Base-by-base conservation (phyloP, 2,329 filamentous ascomycete genomes). In the Mycosphaerella arachidis region DNA sequence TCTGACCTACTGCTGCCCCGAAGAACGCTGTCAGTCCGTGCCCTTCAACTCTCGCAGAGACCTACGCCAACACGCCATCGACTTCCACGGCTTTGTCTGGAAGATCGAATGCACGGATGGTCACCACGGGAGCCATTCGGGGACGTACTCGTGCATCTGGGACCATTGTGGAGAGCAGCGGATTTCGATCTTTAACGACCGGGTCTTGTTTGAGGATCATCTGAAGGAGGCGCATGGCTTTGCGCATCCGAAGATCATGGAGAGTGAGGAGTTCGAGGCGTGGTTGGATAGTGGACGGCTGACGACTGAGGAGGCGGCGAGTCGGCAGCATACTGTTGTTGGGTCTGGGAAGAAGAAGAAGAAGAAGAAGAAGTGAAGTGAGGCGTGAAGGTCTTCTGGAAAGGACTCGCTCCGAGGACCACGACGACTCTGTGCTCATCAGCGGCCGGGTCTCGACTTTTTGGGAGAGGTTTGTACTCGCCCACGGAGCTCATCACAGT, bases 1-100 rank as follows among this genome's bases (percentile, higher is more conserved):
- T 24, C 30, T 53, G 6, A 55, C 51, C 3, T 65, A 65, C 40
- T 48, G 46, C 18, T 65, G 61, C 43, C 33, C 24, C n/a, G 48
- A 58, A 12, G 24, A 45, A 30, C n/a, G 48, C n/a, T 58, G 48
- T 31, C 16, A 58, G 20, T 16, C 33, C 6, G 48, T 54, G 8
- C 16, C 46, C 2, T 58, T 58, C 50, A 35, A 8, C 9, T 54
- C 56, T 18, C 56, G 56, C 12, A 30, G 20, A 27, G 24, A 20
- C 24, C 51, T 58, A 5, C 56, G 51, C n/a, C 20, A 48, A 12
- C 56, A 58, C 27, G 50, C 40, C 20, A 48, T 46, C 29, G 37
- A 43, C 16, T 43, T 40, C 10, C 56, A 58, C 20, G 56, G 56
- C 24, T 58, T 54, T 18, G 56, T 46, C n/a, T 54, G 37, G 56